These are phyloP conservation scores for Suhomyces coccinellae DNA, from an alignment of 1,139 yeast species.

Conservation along the genomic window DNA sequence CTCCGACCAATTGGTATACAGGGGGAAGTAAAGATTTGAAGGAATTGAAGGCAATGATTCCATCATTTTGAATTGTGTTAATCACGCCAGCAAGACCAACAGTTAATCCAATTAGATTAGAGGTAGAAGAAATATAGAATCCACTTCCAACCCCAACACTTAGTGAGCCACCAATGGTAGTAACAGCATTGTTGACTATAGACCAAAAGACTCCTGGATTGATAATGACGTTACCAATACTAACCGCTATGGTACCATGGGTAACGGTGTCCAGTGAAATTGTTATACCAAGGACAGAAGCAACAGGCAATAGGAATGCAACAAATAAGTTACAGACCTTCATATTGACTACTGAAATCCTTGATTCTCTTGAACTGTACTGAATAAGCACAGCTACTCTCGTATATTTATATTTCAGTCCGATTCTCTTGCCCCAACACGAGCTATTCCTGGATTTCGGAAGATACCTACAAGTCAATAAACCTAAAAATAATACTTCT, in stretches of 20 bases:
- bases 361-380: no score
- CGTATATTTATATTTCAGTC: no score
- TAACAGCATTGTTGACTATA: conserved; percentile 29
- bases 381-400: no score
- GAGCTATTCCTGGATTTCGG: no score
- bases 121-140: conserved; percentile 14
- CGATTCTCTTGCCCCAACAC: no score
- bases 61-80: conserved; percentile 13
- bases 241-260: conserved; percentile 22
- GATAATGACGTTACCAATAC: conserved; percentile 27
- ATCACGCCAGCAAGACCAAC: conserved; percentile 12
- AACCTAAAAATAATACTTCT: no score
- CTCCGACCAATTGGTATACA: conserved; percentile 11
- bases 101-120: conserved; percentile 11
- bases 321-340: no score
- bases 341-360: no score
- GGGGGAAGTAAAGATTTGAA: conserved; percentile 12
- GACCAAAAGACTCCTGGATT: conserved; percentile 35
- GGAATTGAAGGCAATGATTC: conserved; percentile 15
- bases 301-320: no score
- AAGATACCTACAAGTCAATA: no score
- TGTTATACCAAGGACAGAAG: conserved; percentile 5
- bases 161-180: conserved; percentile 24
- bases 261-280: conserved; percentile 6
- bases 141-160: conserved; percentile 14